Evolutionary conservation across 73 alveolate genomes (phyloP), one percentile per base, ranked within the genome.

Genomic region (Paramecium biaurelia): DNA sequence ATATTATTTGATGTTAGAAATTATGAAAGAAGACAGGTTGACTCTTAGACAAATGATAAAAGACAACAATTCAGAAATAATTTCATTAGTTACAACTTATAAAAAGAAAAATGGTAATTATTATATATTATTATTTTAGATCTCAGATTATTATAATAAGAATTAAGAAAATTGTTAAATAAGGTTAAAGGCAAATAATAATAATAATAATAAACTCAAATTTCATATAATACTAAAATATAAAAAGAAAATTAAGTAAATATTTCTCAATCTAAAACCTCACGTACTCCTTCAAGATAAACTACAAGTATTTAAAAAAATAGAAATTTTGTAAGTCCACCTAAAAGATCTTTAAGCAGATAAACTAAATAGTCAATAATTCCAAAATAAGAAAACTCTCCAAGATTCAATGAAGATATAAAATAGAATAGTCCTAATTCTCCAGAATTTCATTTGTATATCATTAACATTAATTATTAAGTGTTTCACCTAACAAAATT

Each of bases 1-100:
- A 20, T 37, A 20, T 24, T 21, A 8, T 30, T 8, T 43, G 45
- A 24, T 23, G 47, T 79, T 43, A 79, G 90, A 79, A 79, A 79
- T 79, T 12, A 79, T 79, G 70, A 79, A 79, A 79, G 90, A 79
- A 38, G 90, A 79, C 49, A 21, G 90, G n/a, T 45, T 79, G 37
- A 23, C 30, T 24, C 28, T 79, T 2, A 41, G 90, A 45, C 42
- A 38, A 79, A 30, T 79, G 56, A 47, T 79, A 20, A 79, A 79
- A 79, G 90, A 79, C 28, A 79, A 79, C 9, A 79, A 79, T 79
- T 12, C 70, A 21, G 90, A 79, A 79, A 23, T 79, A 20, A 41
- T 79, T 79, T 23, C 90, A 79, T 43, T 79, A 79, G 45, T 79
- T 21, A 79, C 90, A 24, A 42, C 90, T 11, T 79, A 79, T 79